These are phyloP conservation scores for Bipolaris bicolor DNA, from an alignment of 2,329 filamentous ascomycete species.

Conservation along the genomic window DNA sequence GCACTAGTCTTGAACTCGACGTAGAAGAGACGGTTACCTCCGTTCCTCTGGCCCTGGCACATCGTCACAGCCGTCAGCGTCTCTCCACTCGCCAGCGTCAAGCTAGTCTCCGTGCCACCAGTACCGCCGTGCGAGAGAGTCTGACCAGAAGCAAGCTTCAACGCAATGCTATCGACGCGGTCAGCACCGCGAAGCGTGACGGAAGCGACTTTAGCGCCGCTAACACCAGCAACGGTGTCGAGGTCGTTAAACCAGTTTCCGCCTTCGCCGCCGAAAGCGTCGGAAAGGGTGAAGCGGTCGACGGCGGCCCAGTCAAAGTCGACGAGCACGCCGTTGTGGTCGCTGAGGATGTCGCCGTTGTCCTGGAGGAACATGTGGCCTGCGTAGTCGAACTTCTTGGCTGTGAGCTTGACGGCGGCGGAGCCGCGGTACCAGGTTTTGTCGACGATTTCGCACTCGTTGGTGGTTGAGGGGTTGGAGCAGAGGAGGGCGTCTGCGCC, in stretches of 20 bases:
- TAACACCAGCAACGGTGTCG: slow-evolving; percentile 44
- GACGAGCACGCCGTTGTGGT: slow-evolving; percentile 70
- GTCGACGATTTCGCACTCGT: slow-evolving; percentile 68
- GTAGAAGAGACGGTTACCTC: slow-evolving; percentile 62
- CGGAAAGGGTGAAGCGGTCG: slow-evolving; percentile 33
- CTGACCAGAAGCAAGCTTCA: slow-evolving; percentile 59
- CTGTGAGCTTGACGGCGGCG: slow-evolving; percentile 54
- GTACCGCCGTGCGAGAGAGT: slow-evolving; percentile 60
- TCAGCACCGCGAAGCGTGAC: slow-evolving; percentile 56
- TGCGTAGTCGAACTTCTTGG: slow-evolving; percentile 62
- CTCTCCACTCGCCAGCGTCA: slow-evolving; percentile 57
- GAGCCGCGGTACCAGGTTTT: slow-evolving; percentile 68
- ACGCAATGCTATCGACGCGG: slow-evolving; percentile 59
- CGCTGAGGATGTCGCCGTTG: slow-evolving; percentile 63
- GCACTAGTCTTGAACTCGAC: slow-evolving; percentile 60
- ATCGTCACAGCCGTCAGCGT: slow-evolving; percentile 57
- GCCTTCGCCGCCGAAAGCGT: slow-evolving; percentile 57
- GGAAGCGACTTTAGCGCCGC: slow-evolving; percentile 45
- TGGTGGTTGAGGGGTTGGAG: slow-evolving; percentile 61
- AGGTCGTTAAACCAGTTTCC: slow-evolving; percentile 64
- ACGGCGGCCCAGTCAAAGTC: slow-evolving; percentile 51
- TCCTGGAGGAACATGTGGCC: slow-evolving; percentile 62
- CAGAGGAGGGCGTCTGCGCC: slow-evolving; percentile 54
- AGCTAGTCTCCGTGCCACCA: slow-evolving; percentile 54
- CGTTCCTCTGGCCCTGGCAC: slow-evolving; percentile 58